Evolutionary conservation across 2,329 filamentous ascomycete genomes (phyloP).

Genomic region (Talaromyces sp.): DNA sequence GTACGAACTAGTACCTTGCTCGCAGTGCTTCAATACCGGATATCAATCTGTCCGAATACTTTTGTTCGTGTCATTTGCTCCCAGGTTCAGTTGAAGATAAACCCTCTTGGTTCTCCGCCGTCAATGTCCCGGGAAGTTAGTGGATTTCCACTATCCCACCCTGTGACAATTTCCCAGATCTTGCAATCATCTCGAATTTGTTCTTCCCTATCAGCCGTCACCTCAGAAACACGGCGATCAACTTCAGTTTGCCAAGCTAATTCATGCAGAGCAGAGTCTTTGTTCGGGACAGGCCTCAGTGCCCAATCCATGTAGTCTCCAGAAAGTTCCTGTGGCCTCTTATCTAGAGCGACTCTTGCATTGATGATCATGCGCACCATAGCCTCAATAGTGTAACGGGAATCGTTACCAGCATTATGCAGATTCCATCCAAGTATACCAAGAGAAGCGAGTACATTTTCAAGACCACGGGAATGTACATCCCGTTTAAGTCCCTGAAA

Average conservation of each 20-base stretch:
- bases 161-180: conserved; percentile 24
- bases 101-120: conserved; percentile 21
- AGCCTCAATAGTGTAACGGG: conserved; percentile 71
- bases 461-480: conserved; percentile 55
- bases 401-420: conserved; percentile 89
- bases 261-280: conserved; percentile 12
- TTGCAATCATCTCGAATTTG: conserved; percentile 25
- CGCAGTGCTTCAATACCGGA: not conserved
- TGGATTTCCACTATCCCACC: conserved; percentile 18
- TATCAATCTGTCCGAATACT: not conserved
- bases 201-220: conserved; percentile 18
- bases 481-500: conserved; percentile 62
- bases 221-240: conserved; percentile 22
- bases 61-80: not conserved
- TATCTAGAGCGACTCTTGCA: conserved; percentile 26
- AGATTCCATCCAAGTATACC: conserved; percentile 62
- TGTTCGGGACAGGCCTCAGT: not conserved
- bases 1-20: not conserved
- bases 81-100: conserved; percentile 4
- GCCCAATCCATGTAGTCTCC: conserved; percentile 11
- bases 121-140: conserved; percentile 22
- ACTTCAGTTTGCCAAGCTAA: conserved; percentile 23
- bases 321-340: not conserved
- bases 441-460: conserved; percentile 60
- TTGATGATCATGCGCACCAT: conserved; percentile 62